A percentile compares a stretch with the other conserved stretches of the same genome.
These are phyloP conservation scores for Pyricularia sp. DNA, from an alignment of 2,329 filamentous ascomycete genomes.

Conservation along the genomic window DNA sequence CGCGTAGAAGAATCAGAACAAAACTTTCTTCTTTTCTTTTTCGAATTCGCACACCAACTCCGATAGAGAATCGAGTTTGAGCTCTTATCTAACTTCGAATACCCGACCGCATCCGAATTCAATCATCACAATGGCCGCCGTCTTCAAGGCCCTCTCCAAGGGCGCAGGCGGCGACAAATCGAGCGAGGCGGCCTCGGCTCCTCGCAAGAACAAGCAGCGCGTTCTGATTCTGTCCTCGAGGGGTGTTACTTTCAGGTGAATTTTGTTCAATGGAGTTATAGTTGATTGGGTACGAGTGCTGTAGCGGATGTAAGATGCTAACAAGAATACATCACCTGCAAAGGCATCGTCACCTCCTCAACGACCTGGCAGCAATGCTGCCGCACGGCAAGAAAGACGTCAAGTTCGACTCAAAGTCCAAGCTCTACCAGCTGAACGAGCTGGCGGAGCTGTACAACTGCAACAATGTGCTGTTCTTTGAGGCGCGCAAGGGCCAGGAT, in stretches of 20 bases:
- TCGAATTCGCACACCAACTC: background rate
- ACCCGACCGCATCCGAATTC: background rate
- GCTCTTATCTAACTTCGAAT: background rate
- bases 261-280: background rate
- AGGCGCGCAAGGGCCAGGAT: conserved; percentile 89
- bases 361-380: conserved; percentile 79
- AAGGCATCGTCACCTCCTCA: conserved; percentile 87
- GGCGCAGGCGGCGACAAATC: conserved; percentile 34
- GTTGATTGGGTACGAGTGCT: background rate
- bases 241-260: conserved; percentile 78
- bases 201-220: conserved; percentile 57
- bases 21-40: too few relatives aligned
- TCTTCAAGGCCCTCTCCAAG: conserved; percentile 68
- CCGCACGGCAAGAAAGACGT: conserved; percentile 91
- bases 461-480: conserved; percentile 89
- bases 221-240: conserved; percentile 87
- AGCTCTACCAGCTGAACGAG: conserved; percentile 74
- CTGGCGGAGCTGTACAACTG: conserved; percentile 68
- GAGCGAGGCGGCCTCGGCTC: conserved; percentile 22
- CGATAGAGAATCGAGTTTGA: background rate
- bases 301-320: background rate
- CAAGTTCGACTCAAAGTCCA: conserved; percentile 94
- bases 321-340: background rate
- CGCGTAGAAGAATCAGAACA: background rate
- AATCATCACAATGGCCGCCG: conserved; percentile 50